Base-by-base conservation (phyloP, 805 yeast genomes). In the Saccharomyces mikatae region DNA sequence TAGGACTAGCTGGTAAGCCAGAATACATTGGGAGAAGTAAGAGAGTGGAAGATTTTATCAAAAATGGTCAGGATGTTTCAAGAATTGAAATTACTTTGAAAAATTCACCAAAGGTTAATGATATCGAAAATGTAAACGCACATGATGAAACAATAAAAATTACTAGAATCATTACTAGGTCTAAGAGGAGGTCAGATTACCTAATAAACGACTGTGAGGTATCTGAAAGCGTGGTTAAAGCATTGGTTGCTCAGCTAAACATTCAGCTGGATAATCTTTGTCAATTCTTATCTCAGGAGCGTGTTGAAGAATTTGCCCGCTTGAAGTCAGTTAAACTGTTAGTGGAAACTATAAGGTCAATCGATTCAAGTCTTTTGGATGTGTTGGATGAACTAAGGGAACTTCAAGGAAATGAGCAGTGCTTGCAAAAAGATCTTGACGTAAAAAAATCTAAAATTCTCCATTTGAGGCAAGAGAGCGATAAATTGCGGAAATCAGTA, bases 211-310 rank as follows among this genome's bases (percentile, higher is more conserved):
- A 70, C 11, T 56, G 54, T 21, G 55, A 62, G 1, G 63, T 74
- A 0, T 70, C 71, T 2, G 89, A 84, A 55, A 58, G 61, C 11
- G 65, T 64, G 4, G 77, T 89, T 3, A 78, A 74, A 54, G 69
- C 70, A 3, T 46, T 77, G 0, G 73, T 86, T 28, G 66, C 70
- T 22, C 64, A 64, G 1, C 77, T 82, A 58, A 87, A 87, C 64
- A 86, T 94, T 56, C 98, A 94, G 65, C 75, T 94, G 54, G 95
- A 89, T 66, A 94, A 92, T 66, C 75, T 92, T 50, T 91, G 98
- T 65, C 97, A 92, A 66, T 94, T 94, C 64, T 73, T 94, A 53
- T 96, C 99, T 0, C 99, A 94, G 67, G 98, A 92, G 62, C 77
- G 95, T 56, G 98, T 94, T 6, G 92, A 96, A 2, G 89, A 88